A percentile compares a stretch with the other conserved stretches of the same genome.
phyloP scores from a whole-genome alignment of 2,329 filamentous ascomycete genomes.

The Gaeumannomyces tritici region DNA sequence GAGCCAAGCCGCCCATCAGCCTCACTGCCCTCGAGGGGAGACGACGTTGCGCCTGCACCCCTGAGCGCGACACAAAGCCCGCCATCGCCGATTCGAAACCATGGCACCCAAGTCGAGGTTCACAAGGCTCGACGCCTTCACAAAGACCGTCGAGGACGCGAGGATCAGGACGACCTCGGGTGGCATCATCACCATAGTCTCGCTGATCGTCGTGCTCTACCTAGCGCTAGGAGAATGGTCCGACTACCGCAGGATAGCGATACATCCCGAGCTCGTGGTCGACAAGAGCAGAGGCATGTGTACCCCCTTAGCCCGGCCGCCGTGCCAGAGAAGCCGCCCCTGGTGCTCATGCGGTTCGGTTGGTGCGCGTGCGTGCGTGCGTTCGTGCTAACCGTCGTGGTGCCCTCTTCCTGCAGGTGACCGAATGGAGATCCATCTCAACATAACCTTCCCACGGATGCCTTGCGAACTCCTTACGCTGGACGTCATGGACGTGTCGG shows the following conservation, averaged over 20 bases:
- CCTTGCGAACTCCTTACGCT: slow-evolving; percentile 93
- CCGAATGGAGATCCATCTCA: slow-evolving; percentile 98
- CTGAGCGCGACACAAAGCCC: background rate
- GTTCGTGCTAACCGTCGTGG: background rate
- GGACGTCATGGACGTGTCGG: slow-evolving; percentile 98
- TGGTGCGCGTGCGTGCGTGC: background rate
- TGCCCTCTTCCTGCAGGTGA: slow-evolving; percentile 49
- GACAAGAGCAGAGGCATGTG: slow-evolving; percentile 87
- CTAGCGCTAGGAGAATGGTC: slow-evolving; percentile 92
- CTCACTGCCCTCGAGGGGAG: background rate
- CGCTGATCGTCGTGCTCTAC: slow-evolving; percentile 78
- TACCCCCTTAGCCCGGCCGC: background rate
- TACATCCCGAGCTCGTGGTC: slow-evolving; percentile 88
- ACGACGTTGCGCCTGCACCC: background rate
- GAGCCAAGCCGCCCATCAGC: no score
- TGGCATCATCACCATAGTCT: slow-evolving; percentile 87
- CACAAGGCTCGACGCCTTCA: slow-evolving; percentile 94
- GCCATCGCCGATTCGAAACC: slow-evolving; percentile 7
- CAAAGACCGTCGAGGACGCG: slow-evolving; percentile 97
- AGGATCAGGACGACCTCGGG: slow-evolving; percentile 91
- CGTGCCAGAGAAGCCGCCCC: background rate
- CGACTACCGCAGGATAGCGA: slow-evolving; percentile 77
- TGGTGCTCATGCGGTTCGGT: no score
- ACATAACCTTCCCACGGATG: slow-evolving; percentile 87
- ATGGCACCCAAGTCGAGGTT: slow-evolving; percentile 94